These are phyloP conservation scores for Teratosphaeriaceae sp. DNA, from an alignment of 2,329 filamentous ascomycete genomes.

Conservation along the genomic window DNA sequence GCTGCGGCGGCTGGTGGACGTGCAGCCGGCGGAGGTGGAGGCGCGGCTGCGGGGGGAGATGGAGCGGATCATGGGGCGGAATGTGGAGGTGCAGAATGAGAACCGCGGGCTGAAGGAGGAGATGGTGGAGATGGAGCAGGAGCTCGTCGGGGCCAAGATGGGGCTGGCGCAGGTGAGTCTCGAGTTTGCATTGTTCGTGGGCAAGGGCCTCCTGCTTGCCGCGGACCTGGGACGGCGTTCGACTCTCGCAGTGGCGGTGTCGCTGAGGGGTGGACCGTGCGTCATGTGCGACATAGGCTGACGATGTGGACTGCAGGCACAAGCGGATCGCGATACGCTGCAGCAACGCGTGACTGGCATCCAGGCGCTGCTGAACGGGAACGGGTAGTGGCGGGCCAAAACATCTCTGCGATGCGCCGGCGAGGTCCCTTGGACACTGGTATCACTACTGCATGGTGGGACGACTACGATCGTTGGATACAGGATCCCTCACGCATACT, in stretches of 20 bases:
- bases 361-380: not conserved
- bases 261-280: no score
- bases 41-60: constrained; percentile 74
- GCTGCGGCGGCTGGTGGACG: constrained; percentile 78
- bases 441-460: no score
- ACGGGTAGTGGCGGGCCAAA: no score
- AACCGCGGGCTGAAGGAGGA: constrained; percentile 85
- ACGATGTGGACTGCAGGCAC: not conserved
- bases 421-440: no score
- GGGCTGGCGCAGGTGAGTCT: constrained; percentile 86
- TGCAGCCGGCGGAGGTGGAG: constrained; percentile 84
- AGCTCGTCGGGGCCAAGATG: constrained; percentile 91
- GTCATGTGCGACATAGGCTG: no score
- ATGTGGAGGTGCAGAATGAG: constrained; percentile 88
- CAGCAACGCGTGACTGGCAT: not conserved
- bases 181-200: no score
- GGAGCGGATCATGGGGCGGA: constrained; percentile 85
- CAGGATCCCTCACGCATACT: no score
- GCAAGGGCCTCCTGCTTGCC: no score
- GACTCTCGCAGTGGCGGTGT: no score
- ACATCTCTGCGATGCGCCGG: no score
- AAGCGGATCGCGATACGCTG: constrained; percentile 2
- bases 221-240: no score
- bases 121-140: constrained; percentile 83
- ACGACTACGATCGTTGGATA: no score